These are phyloP conservation scores for Diphasiastrum complanatum DNA, from an alignment of 83 land plant genomes.

Conservation along the genomic window DNA sequence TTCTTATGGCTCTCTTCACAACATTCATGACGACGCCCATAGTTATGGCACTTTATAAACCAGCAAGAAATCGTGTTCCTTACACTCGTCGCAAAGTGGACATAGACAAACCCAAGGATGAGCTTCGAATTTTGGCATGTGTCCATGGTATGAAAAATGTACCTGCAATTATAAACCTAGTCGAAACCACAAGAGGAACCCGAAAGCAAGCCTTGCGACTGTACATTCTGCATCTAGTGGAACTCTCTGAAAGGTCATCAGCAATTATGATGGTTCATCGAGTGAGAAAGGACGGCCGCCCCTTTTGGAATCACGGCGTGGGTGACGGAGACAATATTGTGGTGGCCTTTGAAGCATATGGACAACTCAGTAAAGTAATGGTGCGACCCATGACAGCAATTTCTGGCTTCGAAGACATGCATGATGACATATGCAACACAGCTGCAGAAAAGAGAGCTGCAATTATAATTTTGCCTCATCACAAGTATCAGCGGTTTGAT, in stretches of 20 bases:
- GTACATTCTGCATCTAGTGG: slow-evolving; percentile 32
- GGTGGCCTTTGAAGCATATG: slow-evolving; percentile 40
- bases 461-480: slow-evolving; percentile 67
- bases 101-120: slow-evolving; percentile 33
- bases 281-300: slow-evolving; percentile 45
- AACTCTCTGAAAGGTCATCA: slow-evolving; percentile 38
- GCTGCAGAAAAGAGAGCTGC: slow-evolving; percentile 49
- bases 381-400: slow-evolving; percentile 52
- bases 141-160: slow-evolving; percentile 51
- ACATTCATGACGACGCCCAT: slow-evolving; percentile 46
- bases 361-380: slow-evolving; percentile 40
- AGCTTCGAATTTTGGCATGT: slow-evolving; percentile 61
- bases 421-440: slow-evolving; percentile 51
- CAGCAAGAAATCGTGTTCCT: slow-evolving; percentile 42
- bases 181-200: slow-evolving; percentile 32
- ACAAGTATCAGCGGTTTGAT: slow-evolving; percentile 31
- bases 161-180: slow-evolving; percentile 41
- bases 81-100: slow-evolving; percentile 40
- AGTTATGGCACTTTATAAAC: slow-evolving; percentile 40
- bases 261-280: slow-evolving; percentile 50
- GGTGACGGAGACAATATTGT: slow-evolving; percentile 23
- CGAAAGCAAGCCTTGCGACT: slow-evolving; percentile 26
- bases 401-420: slow-evolving; percentile 49
- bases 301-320: slow-evolving; percentile 29
- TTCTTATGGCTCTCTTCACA: slow-evolving; percentile 34